These are phyloP conservation scores for Colletotrichum zoysiae DNA, from an alignment of 2,329 filamentous ascomycete genomes.

Conservation along the genomic window DNA sequence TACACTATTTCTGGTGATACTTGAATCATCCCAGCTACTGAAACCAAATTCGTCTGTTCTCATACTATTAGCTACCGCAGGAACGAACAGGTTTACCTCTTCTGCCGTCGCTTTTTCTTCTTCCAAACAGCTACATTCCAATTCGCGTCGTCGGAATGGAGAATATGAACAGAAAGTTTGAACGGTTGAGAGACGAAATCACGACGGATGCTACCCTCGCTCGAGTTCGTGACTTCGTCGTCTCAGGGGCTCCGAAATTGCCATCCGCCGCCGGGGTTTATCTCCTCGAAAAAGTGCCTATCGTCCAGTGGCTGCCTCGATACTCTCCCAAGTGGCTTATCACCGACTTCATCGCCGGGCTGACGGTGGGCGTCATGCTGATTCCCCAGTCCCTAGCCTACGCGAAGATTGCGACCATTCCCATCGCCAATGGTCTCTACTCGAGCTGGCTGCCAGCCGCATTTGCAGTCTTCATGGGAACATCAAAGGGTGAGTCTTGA, in stretches of 20 bases:
- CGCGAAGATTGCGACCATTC: constrained; percentile 72
- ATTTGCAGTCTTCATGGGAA: constrained; percentile 71
- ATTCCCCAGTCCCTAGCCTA: constrained; percentile 74
- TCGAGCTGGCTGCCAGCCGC: constrained; percentile 70
- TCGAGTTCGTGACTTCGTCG: constrained; percentile 48
- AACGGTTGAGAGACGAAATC: constrained; percentile 36
- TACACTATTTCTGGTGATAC: constrained; percentile 4
- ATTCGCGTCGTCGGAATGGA: constrained; percentile 23
- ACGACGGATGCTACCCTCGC: constrained; percentile 53
- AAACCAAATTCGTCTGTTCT: constrained; percentile 31
- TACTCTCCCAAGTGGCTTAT: constrained; percentile 73
- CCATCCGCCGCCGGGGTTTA: constrained; percentile 69
- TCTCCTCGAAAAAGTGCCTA: constrained; percentile 70
- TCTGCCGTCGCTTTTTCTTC: background rate
- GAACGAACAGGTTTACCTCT: background rate
- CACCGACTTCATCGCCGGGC: constrained; percentile 72
- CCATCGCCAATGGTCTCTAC: constrained; percentile 71
- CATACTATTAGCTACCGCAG: background rate
- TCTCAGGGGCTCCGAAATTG: constrained; percentile 51
- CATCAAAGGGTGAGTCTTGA: constrained; percentile 65
- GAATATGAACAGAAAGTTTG: constrained; percentile 14
- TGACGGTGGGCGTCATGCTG: constrained; percentile 71
- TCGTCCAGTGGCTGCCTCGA: constrained; percentile 72
- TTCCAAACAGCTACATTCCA: background rate
- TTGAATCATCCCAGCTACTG: constrained; percentile 34